Percentiles rank a stretch among this genome's conserved stretches.
phyloP scores from a whole-genome alignment of 352 stramenopile species.

The Elongisporangium senticosum region DNA sequence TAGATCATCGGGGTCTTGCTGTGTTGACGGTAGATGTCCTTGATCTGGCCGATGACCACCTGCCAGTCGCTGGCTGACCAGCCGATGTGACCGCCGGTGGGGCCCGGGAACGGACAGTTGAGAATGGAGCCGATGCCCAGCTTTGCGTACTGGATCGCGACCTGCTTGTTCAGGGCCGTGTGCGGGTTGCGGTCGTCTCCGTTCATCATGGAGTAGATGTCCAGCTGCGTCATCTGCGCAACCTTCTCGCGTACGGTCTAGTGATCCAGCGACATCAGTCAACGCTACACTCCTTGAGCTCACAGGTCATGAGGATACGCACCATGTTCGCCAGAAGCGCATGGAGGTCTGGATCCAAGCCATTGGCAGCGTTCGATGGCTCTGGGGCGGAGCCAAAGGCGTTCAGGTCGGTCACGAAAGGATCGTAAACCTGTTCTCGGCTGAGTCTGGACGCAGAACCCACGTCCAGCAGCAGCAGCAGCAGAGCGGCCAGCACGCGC shows the following conservation, averaged over 20 bases:
- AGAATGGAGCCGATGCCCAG: constrained; percentile 83
- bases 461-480: not conserved
- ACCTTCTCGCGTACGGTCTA: constrained; percentile 62
- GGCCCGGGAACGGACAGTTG: constrained; percentile 65
- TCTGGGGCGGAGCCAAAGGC: not conserved
- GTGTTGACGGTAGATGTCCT: constrained; percentile 62
- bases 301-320: not conserved
- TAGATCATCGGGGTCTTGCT: constrained; percentile 71
- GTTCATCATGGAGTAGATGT: constrained; percentile 82
- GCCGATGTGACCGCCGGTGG: constrained; percentile 37
- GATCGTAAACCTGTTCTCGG: not conserved
- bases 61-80: constrained; percentile 73
- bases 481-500: not conserved
- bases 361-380: not conserved
- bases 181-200: constrained; percentile 38
- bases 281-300: not conserved
- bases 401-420: not conserved
- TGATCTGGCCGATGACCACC: constrained; percentile 57
- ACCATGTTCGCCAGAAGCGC: not conserved
- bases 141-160: constrained; percentile 58
- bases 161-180: constrained; percentile 41
- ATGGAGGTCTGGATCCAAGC: not conserved
- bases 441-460: not conserved
- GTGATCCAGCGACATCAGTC: constrained; percentile 9
- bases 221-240: constrained; percentile 89